phyloP scores from a whole-genome alignment of 1,284 basidiomycete species.

The Papiliotrema fonsecae region DNA sequence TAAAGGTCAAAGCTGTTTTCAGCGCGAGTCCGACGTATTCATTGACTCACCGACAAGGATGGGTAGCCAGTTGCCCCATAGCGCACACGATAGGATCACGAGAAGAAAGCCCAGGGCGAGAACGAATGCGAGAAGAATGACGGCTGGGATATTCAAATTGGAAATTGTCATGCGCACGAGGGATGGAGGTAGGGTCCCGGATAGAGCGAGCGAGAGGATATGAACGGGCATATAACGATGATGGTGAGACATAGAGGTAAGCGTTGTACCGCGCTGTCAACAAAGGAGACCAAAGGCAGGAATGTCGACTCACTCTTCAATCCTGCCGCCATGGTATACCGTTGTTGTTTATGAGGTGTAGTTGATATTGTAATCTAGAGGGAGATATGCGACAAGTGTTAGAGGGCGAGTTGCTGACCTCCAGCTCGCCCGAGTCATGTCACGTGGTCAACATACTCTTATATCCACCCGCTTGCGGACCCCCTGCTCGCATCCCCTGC shows the following conservation, averaged over 20 bases:
- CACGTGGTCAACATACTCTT: no score
- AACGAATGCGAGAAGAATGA: slow-evolving; percentile 91
- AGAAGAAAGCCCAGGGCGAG: slow-evolving; percentile 94
- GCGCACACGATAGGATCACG: slow-evolving; percentile 94
- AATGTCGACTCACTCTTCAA: slow-evolving; percentile 5
- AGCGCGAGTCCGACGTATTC: neutral
- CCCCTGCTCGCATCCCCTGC: no score
- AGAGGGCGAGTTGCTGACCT: no score
- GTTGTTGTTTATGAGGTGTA: neutral
- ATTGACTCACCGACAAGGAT: slow-evolving; percentile 80
- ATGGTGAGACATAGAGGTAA: neutral
- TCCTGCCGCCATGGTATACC: slow-evolving; percentile 8
- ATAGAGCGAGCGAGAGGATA: slow-evolving; percentile 14
- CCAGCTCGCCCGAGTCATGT: no score
- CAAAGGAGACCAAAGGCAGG: neutral
- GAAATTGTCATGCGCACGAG: neutral
- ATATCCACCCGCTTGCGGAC: no score
- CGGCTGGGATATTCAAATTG: slow-evolving; percentile 55
- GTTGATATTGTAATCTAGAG: no score
- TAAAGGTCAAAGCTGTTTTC: slow-evolving; percentile 78
- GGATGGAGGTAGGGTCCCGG: slow-evolving; percentile 1
- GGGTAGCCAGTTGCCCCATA: slow-evolving; percentile 96
- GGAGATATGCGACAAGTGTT: no score
- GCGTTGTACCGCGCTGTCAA: no score
- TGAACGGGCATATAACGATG: neutral